Evolutionary conservation across 306 rosid genomes (phyloP), one percentile per base, ranked within the genome.

Genomic region (Arachis hypogaea): DNA sequence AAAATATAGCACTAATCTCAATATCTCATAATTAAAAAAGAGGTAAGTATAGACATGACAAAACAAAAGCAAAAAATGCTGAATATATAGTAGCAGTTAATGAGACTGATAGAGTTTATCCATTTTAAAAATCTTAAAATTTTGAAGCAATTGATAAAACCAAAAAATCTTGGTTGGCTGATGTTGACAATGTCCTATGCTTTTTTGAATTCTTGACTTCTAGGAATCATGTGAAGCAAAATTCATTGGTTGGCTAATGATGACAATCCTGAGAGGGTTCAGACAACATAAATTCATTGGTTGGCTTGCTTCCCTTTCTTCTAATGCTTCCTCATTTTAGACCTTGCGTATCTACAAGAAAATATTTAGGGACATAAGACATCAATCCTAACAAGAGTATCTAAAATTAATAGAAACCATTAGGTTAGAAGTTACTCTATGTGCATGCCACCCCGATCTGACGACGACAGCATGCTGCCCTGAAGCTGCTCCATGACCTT

Each of bases 371-470:
- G 62, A 42, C 29, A 43, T 66, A 43, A 59, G 63, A 33, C 22
- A 71, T 38, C 28, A 62, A 28, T 16, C 43, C 52, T 40, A 56
- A 45, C 18, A 0, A 60, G 49, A 74, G 66, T 1, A 47, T 33
- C 38, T 33, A 66, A 64, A 61, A 56, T 63, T 42, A 62, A 12
- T 12, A 63, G 63, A 73, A 70, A 22, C 28, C 33, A 41, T 11
- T 57, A 55, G 61, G 66, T 28, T 14, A 36, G 54, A 71, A 72
- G 70, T 59, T 90, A 94, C 98, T 94, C 97, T 73, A 88, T 85
- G 79, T 89, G 93, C 96, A 91, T 89, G 94, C 96, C 96, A 45
- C 98, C 96, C 58, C 94, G 86, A 82, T 94, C 98, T 8, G 97
- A 91, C 7, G 97, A 94, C 42, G 90, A 85, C 84, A 94, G 78